Evolutionary conservation across 176 grass and related monocot species (phyloP).

Genomic region (Triticum timopheevii): DNA sequence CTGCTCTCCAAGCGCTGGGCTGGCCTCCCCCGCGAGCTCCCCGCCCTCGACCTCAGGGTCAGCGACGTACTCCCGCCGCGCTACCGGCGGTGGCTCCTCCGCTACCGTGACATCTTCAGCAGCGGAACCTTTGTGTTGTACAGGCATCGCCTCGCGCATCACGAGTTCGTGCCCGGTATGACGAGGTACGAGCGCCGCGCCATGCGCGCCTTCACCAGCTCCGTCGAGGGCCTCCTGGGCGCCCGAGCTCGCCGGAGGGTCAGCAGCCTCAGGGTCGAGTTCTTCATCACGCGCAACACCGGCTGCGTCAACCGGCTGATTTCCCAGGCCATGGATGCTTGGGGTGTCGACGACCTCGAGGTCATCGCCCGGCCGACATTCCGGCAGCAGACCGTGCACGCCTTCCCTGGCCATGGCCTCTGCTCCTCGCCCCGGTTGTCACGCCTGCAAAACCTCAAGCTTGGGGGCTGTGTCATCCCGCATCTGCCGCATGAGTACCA

Average conservation of each 20-base stretch:
- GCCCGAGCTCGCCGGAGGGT: neutral
- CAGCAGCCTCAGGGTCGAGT: neutral
- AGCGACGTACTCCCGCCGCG: neutral
- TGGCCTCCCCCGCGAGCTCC: neutral
- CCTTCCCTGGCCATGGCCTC: neutral
- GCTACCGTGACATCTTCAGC: neutral
- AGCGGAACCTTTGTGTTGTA: neutral
- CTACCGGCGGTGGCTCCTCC: neutral
- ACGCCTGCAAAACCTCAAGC: neutral
- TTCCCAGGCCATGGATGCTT: neutral
- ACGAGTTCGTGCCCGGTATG: neutral
- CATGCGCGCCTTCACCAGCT: neutral
- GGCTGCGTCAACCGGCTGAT: neutral
- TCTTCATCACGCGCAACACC: neutral
- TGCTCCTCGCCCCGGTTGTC: neutral
- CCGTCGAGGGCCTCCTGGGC: neutral
- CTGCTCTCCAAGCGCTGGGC: neutral
- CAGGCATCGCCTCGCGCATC: neutral
- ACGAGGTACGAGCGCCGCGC: slow-evolving; percentile 19
- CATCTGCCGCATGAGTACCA: no score
- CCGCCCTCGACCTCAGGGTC: neutral
- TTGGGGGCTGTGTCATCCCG: neutral
- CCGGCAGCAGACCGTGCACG: neutral
- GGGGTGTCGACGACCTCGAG: neutral
- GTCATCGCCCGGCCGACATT: neutral